Percentiles rank a stretch among this genome's conserved stretches.
Conservation (phyloP, 208 protist genomes). For the Leishmania mexicana region DNA sequence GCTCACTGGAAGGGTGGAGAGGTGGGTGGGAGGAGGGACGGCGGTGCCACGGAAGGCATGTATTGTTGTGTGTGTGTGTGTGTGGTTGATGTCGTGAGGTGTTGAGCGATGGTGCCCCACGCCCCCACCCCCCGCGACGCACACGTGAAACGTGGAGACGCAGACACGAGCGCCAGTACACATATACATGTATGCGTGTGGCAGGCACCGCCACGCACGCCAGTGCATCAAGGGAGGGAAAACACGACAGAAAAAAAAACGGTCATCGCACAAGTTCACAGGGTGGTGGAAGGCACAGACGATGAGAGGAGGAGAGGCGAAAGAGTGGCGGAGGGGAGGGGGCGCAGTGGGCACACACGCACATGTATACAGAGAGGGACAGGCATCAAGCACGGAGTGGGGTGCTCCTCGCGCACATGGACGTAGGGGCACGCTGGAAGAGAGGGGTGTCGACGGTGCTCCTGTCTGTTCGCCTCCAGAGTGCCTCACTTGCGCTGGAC, state of each 20-base stretch:
- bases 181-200: neutral
- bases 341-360: neutral
- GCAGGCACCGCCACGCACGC: neutral
- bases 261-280: neutral
- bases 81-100: neutral
- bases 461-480: neutral
- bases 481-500: neutral
- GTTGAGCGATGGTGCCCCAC: neutral
- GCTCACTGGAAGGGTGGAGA: neutral
- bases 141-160: neutral
- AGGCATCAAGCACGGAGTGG: neutral
- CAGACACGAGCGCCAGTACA: neutral
- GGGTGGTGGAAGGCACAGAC: neutral
- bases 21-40: neutral
- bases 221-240: neutral
- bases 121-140: neutral
- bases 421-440: neutral
- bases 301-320: neutral
- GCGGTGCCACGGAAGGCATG: neutral
- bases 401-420: neutral
- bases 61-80: neutral
- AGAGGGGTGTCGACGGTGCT: neutral
- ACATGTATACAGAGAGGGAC: neutral
- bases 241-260: neutral
- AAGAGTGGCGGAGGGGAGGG: neutral